phyloP scores from a whole-genome alignment of 768 basidiomycete species.

The Boletus bicolor region DNA sequence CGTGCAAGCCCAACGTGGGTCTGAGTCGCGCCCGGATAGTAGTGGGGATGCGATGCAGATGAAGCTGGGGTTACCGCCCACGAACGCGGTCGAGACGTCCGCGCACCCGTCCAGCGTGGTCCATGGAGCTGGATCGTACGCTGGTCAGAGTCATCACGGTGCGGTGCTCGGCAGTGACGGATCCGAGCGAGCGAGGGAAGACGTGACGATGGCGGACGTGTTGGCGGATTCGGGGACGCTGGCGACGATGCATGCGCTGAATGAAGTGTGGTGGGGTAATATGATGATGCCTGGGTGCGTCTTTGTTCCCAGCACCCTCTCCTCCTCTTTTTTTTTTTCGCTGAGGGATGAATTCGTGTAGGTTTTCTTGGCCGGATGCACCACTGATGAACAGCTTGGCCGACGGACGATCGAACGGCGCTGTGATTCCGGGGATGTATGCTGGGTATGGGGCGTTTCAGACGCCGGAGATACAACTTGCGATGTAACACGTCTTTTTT shows the following conservation, averaged over 20 bases:
- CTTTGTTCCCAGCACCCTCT: not conserved
- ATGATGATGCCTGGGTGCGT: conserved; percentile 80
- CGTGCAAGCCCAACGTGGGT: conserved; percentile 9
- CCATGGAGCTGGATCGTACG: conserved; percentile 33
- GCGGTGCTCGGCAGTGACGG: not conserved
- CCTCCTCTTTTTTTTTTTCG: not conserved
- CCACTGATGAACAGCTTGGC: conserved; percentile 23
- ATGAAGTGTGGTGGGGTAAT: conserved; percentile 70
- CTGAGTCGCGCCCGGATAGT: conserved; percentile 17
- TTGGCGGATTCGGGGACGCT: conserved; percentile 51
- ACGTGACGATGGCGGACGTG: conserved; percentile 26
- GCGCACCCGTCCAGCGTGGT: conserved; percentile 35
- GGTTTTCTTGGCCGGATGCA: conserved; percentile 33
- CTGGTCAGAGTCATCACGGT: conserved; percentile 2
- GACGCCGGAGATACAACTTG: conserved; percentile 22
- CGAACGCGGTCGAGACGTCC: not conserved
- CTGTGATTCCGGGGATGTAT: conserved; percentile 19
- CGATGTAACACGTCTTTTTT: conserved; percentile 13
- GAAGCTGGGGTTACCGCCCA: conserved; percentile 13
- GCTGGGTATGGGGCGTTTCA: conserved; percentile 20
- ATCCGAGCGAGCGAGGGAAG: not conserved
- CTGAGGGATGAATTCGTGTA: not conserved
- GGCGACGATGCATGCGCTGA: conserved; percentile 70
- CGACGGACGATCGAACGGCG: conserved; percentile 10
- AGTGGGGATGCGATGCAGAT: conserved; percentile 32